phyloP scores from a whole-genome alignment of 129 eudicot species.

The Ambrosia artemisiifolia region DNA sequence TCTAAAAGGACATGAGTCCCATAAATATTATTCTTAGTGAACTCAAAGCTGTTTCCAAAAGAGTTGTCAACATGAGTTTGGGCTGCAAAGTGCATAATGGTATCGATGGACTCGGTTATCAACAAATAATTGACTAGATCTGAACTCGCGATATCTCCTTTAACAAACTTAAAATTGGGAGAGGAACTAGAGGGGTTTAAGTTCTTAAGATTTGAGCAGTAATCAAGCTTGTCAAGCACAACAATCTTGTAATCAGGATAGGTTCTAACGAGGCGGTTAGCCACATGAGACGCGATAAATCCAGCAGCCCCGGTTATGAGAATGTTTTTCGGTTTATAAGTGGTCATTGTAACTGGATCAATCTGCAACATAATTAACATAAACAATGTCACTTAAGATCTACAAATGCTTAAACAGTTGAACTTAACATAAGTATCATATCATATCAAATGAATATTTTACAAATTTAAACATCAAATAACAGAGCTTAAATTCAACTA shows the following conservation, averaged over 20 bases:
- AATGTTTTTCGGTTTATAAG: neutral
- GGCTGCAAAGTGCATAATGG: slow-evolving; percentile 30
- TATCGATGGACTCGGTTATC: slow-evolving; percentile 28
- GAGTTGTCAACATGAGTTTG: too few relatives aligned
- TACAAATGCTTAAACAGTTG: neutral
- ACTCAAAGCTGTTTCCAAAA: too few relatives aligned
- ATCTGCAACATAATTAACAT: neutral
- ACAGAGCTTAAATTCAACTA: too few relatives aligned
- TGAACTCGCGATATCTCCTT: neutral
- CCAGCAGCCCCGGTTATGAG: too few relatives aligned
- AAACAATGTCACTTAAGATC: neutral
- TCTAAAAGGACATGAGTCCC: slow-evolving; percentile 29
- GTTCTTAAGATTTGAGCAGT: slow-evolving; percentile 31
- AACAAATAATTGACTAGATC: slow-evolving; percentile 20
- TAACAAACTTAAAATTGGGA: neutral
- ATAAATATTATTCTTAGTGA: too few relatives aligned
- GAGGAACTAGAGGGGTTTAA: slow-evolving; percentile 26
- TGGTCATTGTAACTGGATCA: neutral
- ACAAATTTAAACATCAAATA: too few relatives aligned
- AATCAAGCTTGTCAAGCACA: slow-evolving; percentile 36
- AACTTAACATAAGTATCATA: too few relatives aligned
- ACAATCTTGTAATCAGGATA: slow-evolving; percentile 15
- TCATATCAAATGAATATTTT: too few relatives aligned
- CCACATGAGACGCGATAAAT: too few relatives aligned
- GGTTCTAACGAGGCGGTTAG: neutral